Evolutionary conservation across 495 filamentous ascomycete species (phyloP).

Genomic region (Zalerion maritima): DNA sequence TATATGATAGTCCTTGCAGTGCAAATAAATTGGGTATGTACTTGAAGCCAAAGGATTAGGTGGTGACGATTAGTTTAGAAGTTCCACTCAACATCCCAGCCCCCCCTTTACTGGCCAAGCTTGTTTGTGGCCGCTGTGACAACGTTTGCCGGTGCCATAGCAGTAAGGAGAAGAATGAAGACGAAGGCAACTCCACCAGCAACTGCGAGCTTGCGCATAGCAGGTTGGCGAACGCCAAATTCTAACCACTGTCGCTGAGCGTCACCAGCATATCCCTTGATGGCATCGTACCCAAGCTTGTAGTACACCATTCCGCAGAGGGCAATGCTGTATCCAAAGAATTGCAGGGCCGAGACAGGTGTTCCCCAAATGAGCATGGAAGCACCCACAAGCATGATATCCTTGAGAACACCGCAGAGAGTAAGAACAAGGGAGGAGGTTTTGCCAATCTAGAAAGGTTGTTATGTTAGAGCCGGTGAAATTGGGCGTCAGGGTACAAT

Average conservation of each 20-base stretch:
- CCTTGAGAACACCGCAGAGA: slow-evolving; percentile 95
- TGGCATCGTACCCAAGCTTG: slow-evolving; percentile 79
- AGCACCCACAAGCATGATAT: slow-evolving; percentile 82
- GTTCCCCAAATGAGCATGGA: slow-evolving; percentile 87
- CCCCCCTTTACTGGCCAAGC: no score
- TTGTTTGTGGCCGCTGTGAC: slow-evolving; percentile 31
- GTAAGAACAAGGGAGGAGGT: slow-evolving; percentile 94
- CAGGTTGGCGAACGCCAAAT: slow-evolving; percentile 61
- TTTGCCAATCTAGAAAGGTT: slow-evolving; percentile 68
- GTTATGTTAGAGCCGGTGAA: slow-evolving; percentile 4
- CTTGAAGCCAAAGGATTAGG: no score
- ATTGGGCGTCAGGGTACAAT: background rate
- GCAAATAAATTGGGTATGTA: no score
- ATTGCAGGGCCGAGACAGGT: slow-evolving; percentile 65
- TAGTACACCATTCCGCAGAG: slow-evolving; percentile 88
- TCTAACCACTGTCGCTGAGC: slow-evolving; percentile 68
- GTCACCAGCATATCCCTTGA: slow-evolving; percentile 63
- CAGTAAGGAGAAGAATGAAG: slow-evolving; percentile 52
- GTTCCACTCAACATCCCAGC: no score
- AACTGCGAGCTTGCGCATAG: slow-evolving; percentile 54
- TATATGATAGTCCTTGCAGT: no score
- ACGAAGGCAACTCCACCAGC: slow-evolving; percentile 41
- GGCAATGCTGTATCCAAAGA: slow-evolving; percentile 90
- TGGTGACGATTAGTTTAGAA: no score
- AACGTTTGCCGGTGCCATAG: slow-evolving; percentile 33